Conservation (phyloP, 805 yeast genomes). For the Candida piceae region DNA sequence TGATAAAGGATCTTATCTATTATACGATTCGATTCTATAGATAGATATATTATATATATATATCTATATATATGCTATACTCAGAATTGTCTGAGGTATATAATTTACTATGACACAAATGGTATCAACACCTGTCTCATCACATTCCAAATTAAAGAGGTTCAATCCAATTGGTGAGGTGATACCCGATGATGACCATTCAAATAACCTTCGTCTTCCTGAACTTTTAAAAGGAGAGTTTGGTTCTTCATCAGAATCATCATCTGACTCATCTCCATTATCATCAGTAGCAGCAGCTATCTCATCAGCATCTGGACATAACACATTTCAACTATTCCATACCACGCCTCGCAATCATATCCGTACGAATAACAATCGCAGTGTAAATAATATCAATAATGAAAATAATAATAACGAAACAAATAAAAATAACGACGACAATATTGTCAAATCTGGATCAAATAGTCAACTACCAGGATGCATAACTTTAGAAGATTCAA, state of each 20-base stretch:
- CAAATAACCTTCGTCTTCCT: not conserved
- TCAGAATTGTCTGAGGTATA: no score
- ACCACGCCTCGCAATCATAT: not conserved
- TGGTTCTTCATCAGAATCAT: not conserved
- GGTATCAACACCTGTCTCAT: slow-evolving; percentile 11
- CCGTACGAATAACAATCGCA: no score
- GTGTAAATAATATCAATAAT: no score
- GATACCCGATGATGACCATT: not conserved
- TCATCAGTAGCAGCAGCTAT: not conserved
- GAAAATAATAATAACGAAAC: no score
- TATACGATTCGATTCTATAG: no score
- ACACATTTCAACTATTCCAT: not conserved
- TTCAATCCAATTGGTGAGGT: slow-evolving; percentile 5
- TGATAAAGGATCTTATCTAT: no score
- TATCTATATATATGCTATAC: no score
- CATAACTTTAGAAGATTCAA: no score
- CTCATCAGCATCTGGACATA: not conserved
- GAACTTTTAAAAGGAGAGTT: not conserved
- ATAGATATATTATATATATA: no score
- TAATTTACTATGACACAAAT: no score
- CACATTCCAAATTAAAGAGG: slow-evolving; percentile 13
- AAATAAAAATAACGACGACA: no score
- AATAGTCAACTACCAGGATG: not conserved
- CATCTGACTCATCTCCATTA: not conserved
- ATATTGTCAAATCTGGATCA: no score